Conservation (phyloP, 805 yeast species). For the Schizosaccharomyces pombe region DNA sequence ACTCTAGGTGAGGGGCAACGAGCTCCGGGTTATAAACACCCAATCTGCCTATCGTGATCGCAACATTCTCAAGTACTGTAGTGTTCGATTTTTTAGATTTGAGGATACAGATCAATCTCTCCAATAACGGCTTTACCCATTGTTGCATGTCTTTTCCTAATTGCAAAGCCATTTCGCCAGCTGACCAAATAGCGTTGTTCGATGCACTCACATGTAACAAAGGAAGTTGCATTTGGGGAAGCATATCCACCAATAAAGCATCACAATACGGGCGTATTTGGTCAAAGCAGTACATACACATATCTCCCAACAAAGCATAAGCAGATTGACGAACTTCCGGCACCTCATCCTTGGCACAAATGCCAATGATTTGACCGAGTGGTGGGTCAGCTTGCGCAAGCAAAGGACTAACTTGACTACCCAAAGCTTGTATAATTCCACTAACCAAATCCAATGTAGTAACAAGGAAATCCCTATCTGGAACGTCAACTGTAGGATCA, state of each 20-base stretch:
- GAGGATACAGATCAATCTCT: slow-evolving; percentile 31
- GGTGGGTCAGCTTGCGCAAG: slow-evolving; percentile 11
- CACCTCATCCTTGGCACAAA: slow-evolving; percentile 49
- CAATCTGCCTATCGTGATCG: slow-evolving; percentile 71
- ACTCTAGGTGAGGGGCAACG: slow-evolving; percentile 33
- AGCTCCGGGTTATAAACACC: slow-evolving; percentile 40
- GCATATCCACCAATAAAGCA: slow-evolving; percentile 21
- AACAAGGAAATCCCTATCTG: slow-evolving; percentile 76
- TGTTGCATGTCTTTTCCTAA: slow-evolving; percentile 26
- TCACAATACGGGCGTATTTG: slow-evolving; percentile 16
- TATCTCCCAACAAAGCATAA: slow-evolving; percentile 74
- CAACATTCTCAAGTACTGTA: slow-evolving; percentile 63
- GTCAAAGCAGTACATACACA: slow-evolving; percentile 39
- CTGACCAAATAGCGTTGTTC: slow-evolving; percentile 82
- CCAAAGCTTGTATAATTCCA: slow-evolving; percentile 79
- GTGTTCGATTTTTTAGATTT: slow-evolving; percentile 19
- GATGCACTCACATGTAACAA: slow-evolving; percentile 32
- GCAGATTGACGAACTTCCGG: slow-evolving; percentile 87
- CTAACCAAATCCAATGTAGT: slow-evolving; percentile 77
- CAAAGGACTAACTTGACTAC: slow-evolving; percentile 17
- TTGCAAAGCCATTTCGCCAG: slow-evolving; percentile 64
- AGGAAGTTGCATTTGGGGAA: slow-evolving; percentile 20
- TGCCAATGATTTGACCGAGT: slow-evolving; percentile 37
- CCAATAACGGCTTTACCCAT: slow-evolving; percentile 30
- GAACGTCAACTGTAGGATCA: slow-evolving; percentile 35